Conservation (phyloP, 2,329 filamentous ascomycete species). For the Stylonectria norvegica region DNA sequence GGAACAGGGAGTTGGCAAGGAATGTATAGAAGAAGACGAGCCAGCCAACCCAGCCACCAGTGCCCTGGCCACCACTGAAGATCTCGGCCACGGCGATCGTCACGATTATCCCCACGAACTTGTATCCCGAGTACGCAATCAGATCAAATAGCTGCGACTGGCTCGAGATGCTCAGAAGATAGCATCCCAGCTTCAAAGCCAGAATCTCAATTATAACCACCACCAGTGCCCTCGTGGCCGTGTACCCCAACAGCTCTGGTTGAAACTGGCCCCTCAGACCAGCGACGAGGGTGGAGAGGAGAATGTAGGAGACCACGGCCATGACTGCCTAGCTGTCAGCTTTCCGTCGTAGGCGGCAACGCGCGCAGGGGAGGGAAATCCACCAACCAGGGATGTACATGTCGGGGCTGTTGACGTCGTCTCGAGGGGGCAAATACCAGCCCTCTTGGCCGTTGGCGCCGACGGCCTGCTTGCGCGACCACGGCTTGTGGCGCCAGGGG, state of each 20-base stretch:
- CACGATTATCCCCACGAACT: conserved; percentile 94
- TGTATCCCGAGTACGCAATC: conserved; percentile 96
- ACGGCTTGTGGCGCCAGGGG: conserved; percentile 95
- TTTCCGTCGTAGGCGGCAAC: neutral
- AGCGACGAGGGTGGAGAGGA: conserved; percentile 85
- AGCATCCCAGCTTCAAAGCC: conserved; percentile 88
- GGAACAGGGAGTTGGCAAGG: conserved; percentile 88
- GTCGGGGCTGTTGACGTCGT: conserved; percentile 96
- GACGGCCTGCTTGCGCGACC: conserved; percentile 83
- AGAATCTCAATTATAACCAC: conserved; percentile 86
- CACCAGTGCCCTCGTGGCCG: conserved; percentile 76
- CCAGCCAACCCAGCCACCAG: conserved; percentile 87
- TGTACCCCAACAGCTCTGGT: conserved; percentile 87
- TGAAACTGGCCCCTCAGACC: conserved; percentile 89
- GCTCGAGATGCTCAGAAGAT: conserved; percentile 89
- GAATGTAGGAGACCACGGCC: conserved; percentile 96
- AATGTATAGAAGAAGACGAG: conserved; percentile 87
- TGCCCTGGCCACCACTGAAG: conserved; percentile 73
- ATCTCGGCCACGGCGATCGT: conserved; percentile 79
- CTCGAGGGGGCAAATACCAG: conserved; percentile 84
- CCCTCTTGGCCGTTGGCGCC: conserved; percentile 67
- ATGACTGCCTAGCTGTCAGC: conserved; percentile 58
- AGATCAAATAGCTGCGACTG: conserved; percentile 90
- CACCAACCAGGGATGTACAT: conserved; percentile 84
- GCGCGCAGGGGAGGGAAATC: no score